These are phyloP conservation scores for Geosmithia putterillii DNA, from an alignment of 2,329 filamentous ascomycete genomes.

Conservation along the genomic window DNA sequence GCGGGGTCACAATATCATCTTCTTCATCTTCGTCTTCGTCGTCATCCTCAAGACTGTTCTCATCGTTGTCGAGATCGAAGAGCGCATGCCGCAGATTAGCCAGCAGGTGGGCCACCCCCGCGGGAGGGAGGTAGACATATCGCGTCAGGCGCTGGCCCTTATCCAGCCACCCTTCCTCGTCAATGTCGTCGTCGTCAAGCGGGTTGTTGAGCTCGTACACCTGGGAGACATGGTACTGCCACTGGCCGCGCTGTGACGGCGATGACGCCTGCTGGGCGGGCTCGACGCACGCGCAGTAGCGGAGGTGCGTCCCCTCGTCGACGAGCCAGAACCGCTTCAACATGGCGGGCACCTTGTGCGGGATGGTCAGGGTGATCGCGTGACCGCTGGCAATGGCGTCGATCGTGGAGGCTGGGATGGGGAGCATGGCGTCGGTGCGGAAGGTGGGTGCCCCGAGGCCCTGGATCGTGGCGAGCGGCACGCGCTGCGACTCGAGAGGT, in stretches of 20 bases:
- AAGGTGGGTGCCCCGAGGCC: slow-evolving; percentile 33
- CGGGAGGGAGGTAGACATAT: slow-evolving; percentile 42
- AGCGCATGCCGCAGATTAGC: slow-evolving; percentile 45
- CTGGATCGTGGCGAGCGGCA: slow-evolving; percentile 35
- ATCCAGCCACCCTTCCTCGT: slow-evolving; percentile 38
- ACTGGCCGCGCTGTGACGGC: slow-evolving; percentile 4
- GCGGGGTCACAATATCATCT: slow-evolving; percentile 1
- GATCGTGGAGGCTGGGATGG: slow-evolving; percentile 33
- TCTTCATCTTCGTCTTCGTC: slow-evolving; percentile 6
- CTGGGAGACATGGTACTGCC: slow-evolving; percentile 20
- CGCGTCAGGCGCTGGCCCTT: slow-evolving; percentile 25
- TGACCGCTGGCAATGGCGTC: slow-evolving; percentile 32
- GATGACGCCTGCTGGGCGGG: slow-evolving; percentile 23
- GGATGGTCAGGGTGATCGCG: slow-evolving; percentile 42
- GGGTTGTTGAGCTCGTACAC: slow-evolving; percentile 53
- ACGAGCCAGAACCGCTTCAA: slow-evolving; percentile 54
- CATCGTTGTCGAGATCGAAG: slow-evolving; percentile 13
- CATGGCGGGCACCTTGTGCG: slow-evolving; percentile 39
- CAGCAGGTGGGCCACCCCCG: slow-evolving; percentile 42
- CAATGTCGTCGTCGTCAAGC: slow-evolving; percentile 36
- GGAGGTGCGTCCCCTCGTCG: slow-evolving; percentile 32
- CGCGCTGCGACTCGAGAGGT: slow-evolving; percentile 31
- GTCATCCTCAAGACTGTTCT: slow-evolving; percentile 10
- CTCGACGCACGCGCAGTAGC: slow-evolving; percentile 46
- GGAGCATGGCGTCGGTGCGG: slow-evolving; percentile 41